Base-by-base conservation (phyloP, 2,329 filamentous ascomycete genomes). In the Aspergillus fructus region DNA sequence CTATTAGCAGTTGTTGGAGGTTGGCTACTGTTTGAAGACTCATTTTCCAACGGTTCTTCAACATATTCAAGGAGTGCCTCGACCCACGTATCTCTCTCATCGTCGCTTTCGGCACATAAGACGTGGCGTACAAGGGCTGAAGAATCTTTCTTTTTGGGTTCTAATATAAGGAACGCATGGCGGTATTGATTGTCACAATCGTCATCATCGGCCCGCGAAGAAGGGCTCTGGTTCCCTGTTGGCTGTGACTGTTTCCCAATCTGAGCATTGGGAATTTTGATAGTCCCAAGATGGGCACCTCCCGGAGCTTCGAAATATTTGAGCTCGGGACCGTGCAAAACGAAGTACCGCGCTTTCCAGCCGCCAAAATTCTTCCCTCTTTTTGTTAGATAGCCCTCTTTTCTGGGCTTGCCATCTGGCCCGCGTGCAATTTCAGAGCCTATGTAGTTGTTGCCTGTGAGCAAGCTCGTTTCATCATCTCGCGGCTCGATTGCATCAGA, bases 341-440 rank as follows among this genome's bases (percentile, higher is more conserved):
- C 81, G 67, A 90, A 90, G 67, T 85, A 89, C 56, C 87, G 79
- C 11, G 92, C 93, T 76, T 99, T 99, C 94, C 94, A 99, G 49
- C 94, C 94, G 51, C 94, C 94, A 76, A 99, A 99, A 69, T 97
- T 97, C 81, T 99, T 99, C 49, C 94, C 94, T 65, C 90, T 86
- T 78, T 99, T 99, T 2, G 94, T 97, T 49, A 99, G 79, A 73
- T 97, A 99, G 8, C 94, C 94, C 69, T 88, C 93, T 69, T 91
- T 91, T 58, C 87, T 82, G 8, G 89, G 86, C 49, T 87, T 85
- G 3, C 86, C 85, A 65, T 88, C 85, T 5, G 85, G 81, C 0
- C 86, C 84, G 3, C 79, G 73, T 56, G 67, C 63, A 39, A 73
- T 65, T 21, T 71, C 69, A 17, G 65, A 61, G 56, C 74, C 71